These are phyloP conservation scores for Batrachochytrium dendrobatidis DNA, from an alignment of 371 early-diverging fungal genomes.

Conservation along the genomic window DNA sequence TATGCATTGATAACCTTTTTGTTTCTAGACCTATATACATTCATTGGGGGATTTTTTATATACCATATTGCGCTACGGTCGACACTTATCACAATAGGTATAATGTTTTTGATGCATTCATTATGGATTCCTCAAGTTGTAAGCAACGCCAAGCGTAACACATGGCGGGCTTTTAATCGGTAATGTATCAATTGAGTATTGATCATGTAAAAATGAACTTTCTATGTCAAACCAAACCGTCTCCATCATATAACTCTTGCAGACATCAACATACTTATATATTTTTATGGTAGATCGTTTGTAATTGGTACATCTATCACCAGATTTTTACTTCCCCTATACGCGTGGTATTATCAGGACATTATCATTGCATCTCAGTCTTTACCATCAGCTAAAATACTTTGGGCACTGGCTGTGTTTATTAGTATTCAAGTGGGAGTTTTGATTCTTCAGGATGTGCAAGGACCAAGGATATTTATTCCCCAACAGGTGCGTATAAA, in stretches of 20 bases:
- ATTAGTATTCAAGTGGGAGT: slow-evolving; percentile 51
- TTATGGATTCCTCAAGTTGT: slow-evolving; percentile 78
- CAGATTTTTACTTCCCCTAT: slow-evolving; percentile 57
- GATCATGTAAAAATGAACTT: too few relatives aligned
- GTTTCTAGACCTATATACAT: slow-evolving; percentile 47
- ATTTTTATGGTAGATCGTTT: slow-evolving; percentile 22
- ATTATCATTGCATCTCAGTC: slow-evolving; percentile 43
- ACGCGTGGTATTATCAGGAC: slow-evolving; percentile 55
- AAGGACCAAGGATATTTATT: slow-evolving; percentile 68
- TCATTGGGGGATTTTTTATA: slow-evolving; percentile 56
- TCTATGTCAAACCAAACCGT: too few relatives aligned
- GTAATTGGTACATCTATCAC: slow-evolving; percentile 55
- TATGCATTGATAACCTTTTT: too few relatives aligned
- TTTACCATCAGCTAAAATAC: background rate
- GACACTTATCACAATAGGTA: slow-evolving; percentile 38
- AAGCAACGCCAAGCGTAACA: slow-evolving; percentile 21
- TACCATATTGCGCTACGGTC: slow-evolving; percentile 56
- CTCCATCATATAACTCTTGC: too few relatives aligned
- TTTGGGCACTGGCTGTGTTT: slow-evolving; percentile 38
- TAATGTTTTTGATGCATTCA: slow-evolving; percentile 54
- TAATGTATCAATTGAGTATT: background rate
- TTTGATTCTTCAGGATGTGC: slow-evolving; percentile 58
- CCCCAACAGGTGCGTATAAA: slow-evolving; percentile 49
- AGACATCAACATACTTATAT: background rate
- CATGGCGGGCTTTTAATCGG: slow-evolving; percentile 8